A percentile compares a stretch with the other conserved stretches of the same genome.
Evolutionary conservation across 805 yeast species (phyloP).

Genomic region (Lipomyces sp.): DNA sequence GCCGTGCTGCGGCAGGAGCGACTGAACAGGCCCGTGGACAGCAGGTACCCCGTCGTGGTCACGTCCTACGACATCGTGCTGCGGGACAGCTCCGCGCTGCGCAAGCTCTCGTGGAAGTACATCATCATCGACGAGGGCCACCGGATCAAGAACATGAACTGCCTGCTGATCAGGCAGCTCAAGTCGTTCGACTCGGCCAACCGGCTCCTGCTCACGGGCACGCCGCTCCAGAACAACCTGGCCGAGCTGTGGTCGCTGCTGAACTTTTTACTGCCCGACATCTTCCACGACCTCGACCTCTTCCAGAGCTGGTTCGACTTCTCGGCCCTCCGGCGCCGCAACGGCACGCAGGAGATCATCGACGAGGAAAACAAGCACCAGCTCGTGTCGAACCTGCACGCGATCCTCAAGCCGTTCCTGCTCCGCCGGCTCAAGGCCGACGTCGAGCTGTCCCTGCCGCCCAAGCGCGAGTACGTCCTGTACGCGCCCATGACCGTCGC

Average conservation of each 20-base stretch:
- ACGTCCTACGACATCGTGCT: conserved; percentile 76
- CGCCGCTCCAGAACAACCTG: conserved; percentile 89
- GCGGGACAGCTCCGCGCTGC: conserved; percentile 61
- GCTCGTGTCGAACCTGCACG: conserved; percentile 73
- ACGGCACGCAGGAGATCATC: conserved; percentile 50
- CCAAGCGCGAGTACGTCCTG: conserved; percentile 83
- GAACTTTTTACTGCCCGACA: conserved; percentile 88
- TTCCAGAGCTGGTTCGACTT: conserved; percentile 96
- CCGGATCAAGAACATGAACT: conserved; percentile 78
- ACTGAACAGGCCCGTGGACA: conserved; percentile 31
- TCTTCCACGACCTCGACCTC: conserved; percentile 82
- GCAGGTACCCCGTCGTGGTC: conserved; percentile 51
- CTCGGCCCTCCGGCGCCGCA: conserved; percentile 39
- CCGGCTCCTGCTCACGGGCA: conserved; percentile 84
- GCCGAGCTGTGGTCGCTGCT: conserved; percentile 88
- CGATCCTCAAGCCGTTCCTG: conserved; percentile 83
- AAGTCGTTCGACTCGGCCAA: conserved; percentile 60
- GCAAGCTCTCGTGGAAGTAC: conserved; percentile 66
- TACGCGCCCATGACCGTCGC: conserved; percentile 62
- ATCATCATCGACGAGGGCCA: conserved; percentile 96
- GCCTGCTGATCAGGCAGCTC: conserved; percentile 67
- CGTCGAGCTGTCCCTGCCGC: conserved; percentile 69
- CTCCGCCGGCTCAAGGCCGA: conserved; percentile 75
- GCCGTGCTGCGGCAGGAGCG: conserved; percentile 40
- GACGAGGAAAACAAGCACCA: conserved; percentile 56